These are phyloP conservation scores for Chloranthus sessilifolius DNA, from an alignment of 164 flowering plant genomes.

Conservation along the genomic window DNA sequence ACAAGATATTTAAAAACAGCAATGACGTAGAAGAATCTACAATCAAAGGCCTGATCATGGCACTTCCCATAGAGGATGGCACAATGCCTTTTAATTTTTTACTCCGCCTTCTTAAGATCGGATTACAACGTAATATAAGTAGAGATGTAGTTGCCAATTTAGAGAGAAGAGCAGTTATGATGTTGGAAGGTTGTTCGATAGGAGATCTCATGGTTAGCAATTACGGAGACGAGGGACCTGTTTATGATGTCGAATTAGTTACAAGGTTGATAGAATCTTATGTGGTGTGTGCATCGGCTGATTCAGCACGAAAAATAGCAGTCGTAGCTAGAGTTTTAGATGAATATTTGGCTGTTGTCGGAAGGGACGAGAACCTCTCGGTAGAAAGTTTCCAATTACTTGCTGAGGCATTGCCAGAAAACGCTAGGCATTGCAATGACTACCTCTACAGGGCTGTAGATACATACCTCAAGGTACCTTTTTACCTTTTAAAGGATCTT, in stretches of 20 bases:
- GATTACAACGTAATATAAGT: conserved; percentile 21
- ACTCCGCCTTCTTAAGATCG: conserved; percentile 38
- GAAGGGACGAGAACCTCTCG: conserved; percentile 28
- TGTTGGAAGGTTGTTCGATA: conserved; percentile 26
- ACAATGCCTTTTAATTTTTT: conserved; percentile 40
- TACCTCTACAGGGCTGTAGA: conserved; percentile 50
- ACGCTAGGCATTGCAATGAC: conserved; percentile 33
- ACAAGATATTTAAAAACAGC: conserved; percentile 1
- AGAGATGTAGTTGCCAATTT: conserved; percentile 14
- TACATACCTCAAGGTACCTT: conserved; percentile 49
- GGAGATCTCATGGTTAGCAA: conserved; percentile 36
- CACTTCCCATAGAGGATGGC: conserved; percentile 33
- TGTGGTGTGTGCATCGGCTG: conserved; percentile 13
- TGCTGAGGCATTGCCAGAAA: conserved; percentile 38
- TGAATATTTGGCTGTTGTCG: conserved; percentile 29
- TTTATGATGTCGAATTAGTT: conserved; percentile 29
- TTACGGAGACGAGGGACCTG: conserved; percentile 12
- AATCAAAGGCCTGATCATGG: conserved; percentile 31
- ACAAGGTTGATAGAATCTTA: conserved; percentile 27
- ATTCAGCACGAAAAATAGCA: conserved; percentile 10
- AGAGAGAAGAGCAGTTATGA: conserved; percentile 28
- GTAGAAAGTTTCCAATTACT: conserved; percentile 26
- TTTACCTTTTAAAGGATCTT: background rate
- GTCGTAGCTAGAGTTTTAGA: conserved; percentile 37
- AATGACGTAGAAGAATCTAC: conserved; percentile 18